Percentiles rank a stretch among this genome's conserved stretches.
Conservation (phyloP, 306 rosid genomes). For the Glycine tomentella region DNA sequence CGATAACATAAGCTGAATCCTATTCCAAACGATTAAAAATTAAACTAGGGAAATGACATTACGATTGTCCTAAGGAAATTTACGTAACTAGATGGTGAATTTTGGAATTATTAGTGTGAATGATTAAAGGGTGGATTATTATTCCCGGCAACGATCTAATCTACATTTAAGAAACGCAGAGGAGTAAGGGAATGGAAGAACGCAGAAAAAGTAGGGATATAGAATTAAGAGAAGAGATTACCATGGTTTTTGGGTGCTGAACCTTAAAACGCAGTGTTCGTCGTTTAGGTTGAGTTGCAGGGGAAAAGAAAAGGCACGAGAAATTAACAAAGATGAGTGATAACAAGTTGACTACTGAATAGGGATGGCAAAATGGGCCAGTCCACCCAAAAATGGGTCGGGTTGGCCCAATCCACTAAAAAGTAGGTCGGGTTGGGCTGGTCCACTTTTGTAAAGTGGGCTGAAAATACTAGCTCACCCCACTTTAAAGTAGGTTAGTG, state of each 20-base stretch:
- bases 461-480: too few species aligned
- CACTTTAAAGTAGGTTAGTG: too few species aligned
- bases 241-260: constrained; percentile 39
- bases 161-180: not conserved
- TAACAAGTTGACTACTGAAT: too few species aligned
- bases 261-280: constrained; percentile 13
- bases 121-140: not conserved
- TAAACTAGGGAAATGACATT: not conserved
- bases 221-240: not conserved
- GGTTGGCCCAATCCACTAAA: too few species aligned
- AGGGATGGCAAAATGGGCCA: too few species aligned
- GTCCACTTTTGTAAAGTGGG: too few species aligned
- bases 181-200: constrained; percentile 3
- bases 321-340: not conserved
- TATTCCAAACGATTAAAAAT: not conserved
- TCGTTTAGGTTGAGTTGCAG: constrained; percentile 7
- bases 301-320: not conserved
- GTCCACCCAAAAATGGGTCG: too few species aligned
- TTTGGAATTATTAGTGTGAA: not conserved
- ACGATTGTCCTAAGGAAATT: not conserved
- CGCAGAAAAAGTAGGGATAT: not conserved
- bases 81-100: not conserved
- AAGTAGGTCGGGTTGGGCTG: too few species aligned
- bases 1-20: constrained; percentile 9
- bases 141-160: not conserved